A percentile compares a stretch with the other conserved stretches of the same genome.
These are phyloP conservation scores for Gnaphalium uliginosum DNA, from an alignment of 129 eudicot species.

Conservation along the genomic window DNA sequence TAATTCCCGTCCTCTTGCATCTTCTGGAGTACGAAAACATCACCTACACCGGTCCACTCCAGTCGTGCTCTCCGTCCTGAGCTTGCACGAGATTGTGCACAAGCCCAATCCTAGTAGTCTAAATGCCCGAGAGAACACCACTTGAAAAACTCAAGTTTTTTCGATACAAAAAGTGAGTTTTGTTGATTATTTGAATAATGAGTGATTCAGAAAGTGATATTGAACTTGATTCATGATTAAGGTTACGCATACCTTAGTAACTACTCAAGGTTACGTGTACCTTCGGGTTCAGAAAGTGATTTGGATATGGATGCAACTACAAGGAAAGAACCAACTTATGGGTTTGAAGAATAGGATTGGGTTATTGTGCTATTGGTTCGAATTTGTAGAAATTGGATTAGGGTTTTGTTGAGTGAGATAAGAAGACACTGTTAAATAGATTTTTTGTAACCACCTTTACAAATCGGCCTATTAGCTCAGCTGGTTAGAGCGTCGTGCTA, in stretches of 20 bases:
- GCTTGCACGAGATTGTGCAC: no score
- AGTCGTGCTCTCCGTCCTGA: no score
- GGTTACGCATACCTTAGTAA: no score
- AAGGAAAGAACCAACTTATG: slow-evolving; percentile 48
- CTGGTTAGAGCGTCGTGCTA: slow-evolving; percentile 95
- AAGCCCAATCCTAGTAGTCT: no score
- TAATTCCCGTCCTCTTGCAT: no score
- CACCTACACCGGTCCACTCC: no score
- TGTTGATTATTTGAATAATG: slow-evolving; percentile 58
- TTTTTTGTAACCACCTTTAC: no score
- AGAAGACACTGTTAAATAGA: no score
- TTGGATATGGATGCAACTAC: slow-evolving; percentile 62
- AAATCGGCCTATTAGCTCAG: slow-evolving; percentile 76
- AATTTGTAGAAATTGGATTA: neutral
- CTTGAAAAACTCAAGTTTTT: slow-evolving; percentile 64
- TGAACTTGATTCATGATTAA: slow-evolving; percentile 32
- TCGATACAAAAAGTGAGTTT: slow-evolving; percentile 47
- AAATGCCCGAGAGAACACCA: slow-evolving; percentile 66
- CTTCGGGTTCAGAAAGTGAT: slow-evolving; percentile 65
- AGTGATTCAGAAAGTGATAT: slow-evolving; percentile 57
- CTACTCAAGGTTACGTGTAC: no score
- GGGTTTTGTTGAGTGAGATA: slow-evolving; percentile 12
- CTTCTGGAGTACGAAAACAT: no score
- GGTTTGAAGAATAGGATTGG: slow-evolving; percentile 12
- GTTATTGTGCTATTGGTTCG: slow-evolving; percentile 20